phyloP scores from a whole-genome alignment of 2,329 filamentous ascomycete genomes.

The Trichoderma sp. region DNA sequence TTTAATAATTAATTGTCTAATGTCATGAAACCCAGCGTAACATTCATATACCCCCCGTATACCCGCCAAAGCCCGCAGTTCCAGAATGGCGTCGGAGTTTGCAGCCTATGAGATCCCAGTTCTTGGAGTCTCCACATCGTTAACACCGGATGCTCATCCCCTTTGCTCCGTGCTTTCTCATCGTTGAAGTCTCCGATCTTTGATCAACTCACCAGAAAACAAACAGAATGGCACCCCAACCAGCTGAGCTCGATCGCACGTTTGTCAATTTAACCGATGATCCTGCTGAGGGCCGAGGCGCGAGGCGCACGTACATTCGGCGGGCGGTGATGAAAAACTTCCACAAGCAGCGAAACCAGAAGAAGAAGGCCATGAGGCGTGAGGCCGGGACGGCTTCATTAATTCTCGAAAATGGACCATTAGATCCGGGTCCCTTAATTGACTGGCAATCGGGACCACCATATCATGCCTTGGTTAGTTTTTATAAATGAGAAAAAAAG shows the following conservation, averaged over 20 bases:
- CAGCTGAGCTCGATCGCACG: background rate
- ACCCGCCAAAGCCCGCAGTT: background rate
- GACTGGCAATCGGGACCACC: background rate
- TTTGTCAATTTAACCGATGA: slow-evolving; percentile 14
- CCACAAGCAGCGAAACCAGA: slow-evolving; percentile 8
- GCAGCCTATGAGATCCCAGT: background rate
- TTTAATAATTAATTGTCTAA: background rate
- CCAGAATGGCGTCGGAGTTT: slow-evolving; percentile 1
- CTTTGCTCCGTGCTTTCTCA: background rate
- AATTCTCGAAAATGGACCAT: background rate
- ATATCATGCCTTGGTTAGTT: background rate
- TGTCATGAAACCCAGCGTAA: background rate
- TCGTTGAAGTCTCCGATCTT: background rate
- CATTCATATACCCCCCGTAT: background rate
- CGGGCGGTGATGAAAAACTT: slow-evolving; percentile 16
- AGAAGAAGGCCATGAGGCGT: background rate
- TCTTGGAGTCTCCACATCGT: background rate
- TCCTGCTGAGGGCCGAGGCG: background rate
- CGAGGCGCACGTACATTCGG: slow-evolving; percentile 8
- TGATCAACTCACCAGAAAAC: background rate
- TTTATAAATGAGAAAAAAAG: background rate
- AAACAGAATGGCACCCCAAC: background rate
- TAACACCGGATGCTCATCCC: background rate
- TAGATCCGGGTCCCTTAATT: no score
- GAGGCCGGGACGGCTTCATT: background rate